Evolutionary conservation across 805 yeast species (phyloP), one percentile per base, ranked within the genome.

Genomic region (Zygosaccharomyces siamensis): DNA sequence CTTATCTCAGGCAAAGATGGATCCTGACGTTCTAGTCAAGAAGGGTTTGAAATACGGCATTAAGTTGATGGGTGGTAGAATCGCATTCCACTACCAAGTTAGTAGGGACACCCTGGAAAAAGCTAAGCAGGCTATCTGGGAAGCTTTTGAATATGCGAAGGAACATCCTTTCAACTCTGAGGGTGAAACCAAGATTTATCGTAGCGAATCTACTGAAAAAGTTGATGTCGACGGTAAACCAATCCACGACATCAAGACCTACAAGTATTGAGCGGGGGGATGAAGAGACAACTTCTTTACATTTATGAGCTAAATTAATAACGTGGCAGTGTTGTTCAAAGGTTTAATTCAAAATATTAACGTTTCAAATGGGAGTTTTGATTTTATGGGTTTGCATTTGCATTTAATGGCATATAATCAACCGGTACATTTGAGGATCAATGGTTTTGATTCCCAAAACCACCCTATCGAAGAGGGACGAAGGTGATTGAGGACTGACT

Each of bases 51-150:
- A 84, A 58, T 72, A 81, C 61, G 78, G 79, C 43, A 75, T 90
- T 48, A 81, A 77, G 57, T 67, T 84, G 33, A 76, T 77, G 77
- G 89, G 89, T 44, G 82, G 81, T 45, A 78, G 97, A 61, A 68
- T 90, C 40, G 88, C 95, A 1, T 84, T 89, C 74, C 96, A 88
- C 58, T 81, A 80, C 66, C 89, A 83, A 67, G 77, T 74, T 49
- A 67, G 80, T 20, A 70, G 71, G 24, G 79, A 75, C 39, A 74
- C 84, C 26, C 66, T 83, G 42, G 84, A 79, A 46, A 72, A 70
- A 42, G 72, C 85, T 43, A 84, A 83, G 59, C 61, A 63, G 40
- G 83, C 83, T 2, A 67, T 86, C 16, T 59, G 71, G 31, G 89
- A 84, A 61, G 73, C 84, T 32, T 74, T 69, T 57, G 75, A 79